These are phyloP conservation scores for Hippophae gyantsensis DNA, from an alignment of 306 rosid genomes.

Conservation along the genomic window DNA sequence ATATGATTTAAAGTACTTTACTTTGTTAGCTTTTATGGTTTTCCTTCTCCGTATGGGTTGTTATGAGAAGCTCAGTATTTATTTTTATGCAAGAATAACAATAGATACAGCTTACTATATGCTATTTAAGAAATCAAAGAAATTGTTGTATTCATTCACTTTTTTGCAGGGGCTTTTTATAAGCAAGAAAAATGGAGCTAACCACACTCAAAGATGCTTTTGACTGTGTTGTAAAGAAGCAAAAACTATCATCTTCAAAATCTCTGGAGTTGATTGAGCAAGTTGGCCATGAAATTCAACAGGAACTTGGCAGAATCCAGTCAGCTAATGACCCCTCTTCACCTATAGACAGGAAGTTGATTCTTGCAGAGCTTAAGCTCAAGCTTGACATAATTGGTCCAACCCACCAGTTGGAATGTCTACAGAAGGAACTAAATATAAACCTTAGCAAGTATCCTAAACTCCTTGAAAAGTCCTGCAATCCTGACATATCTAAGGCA, in stretches of 20 bases:
- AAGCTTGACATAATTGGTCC: constrained; percentile 48
- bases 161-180: constrained; percentile 34
- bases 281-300: constrained; percentile 59
- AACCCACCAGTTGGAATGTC: constrained; percentile 48
- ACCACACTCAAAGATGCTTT: constrained; percentile 61
- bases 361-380: constrained; percentile 48
- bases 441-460: constrained; percentile 56
- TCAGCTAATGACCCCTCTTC: constrained; percentile 33
- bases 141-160: constrained; percentile 9
- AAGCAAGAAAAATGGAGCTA: constrained; percentile 49
- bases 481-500: constrained; percentile 76
- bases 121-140: background rate
- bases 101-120: background rate
- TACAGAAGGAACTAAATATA: constrained; percentile 55
- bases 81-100: background rate
- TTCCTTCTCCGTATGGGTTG: no score
- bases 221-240: constrained; percentile 76
- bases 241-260: constrained; percentile 58
- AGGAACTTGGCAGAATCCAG: constrained; percentile 42
- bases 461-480: constrained; percentile 48
- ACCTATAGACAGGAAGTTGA: constrained; percentile 43
- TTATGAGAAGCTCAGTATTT: no score
- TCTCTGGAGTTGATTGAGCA: constrained; percentile 61
- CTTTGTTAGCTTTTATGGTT: no score
- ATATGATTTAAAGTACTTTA: no score